Conservation (phyloP, 208 protist species). For the Sergeia podlipaevii region DNA sequence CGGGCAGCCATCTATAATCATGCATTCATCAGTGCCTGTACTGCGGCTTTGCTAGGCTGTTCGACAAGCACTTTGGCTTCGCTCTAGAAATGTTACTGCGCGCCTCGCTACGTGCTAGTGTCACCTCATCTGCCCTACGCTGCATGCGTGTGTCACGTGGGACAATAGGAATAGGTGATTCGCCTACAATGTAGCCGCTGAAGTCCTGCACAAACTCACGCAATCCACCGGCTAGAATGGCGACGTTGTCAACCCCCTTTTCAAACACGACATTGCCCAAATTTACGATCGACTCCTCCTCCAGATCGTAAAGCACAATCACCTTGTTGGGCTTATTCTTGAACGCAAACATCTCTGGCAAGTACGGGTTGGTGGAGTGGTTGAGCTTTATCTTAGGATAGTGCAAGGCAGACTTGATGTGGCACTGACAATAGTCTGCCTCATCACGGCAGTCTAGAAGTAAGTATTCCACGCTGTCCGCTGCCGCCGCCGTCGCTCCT, state of each 20-base stretch:
- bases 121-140: conserved; percentile 61
- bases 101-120: conserved; percentile 70
- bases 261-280: conserved; percentile 73
- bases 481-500: conserved; percentile 5
- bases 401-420: conserved; percentile 76
- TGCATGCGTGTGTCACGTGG: conserved; percentile 64
- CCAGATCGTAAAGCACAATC: conserved; percentile 88
- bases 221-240: conserved; percentile 74
- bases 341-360: conserved; percentile 79
- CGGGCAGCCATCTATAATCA: background rate
- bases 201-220: conserved; percentile 86
- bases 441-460: conserved; percentile 75
- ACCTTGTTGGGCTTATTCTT: conserved; percentile 86
- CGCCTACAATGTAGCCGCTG: conserved; percentile 39
- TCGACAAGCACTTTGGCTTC: conserved; percentile 86
- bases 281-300: conserved; percentile 56
- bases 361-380: conserved; percentile 73
- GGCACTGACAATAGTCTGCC: conserved; percentile 76
- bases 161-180: conserved; percentile 57
- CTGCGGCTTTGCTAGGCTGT: conserved; percentile 58
- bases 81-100: conserved; percentile 49
- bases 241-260: conserved; percentile 88
- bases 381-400: conserved; percentile 75
- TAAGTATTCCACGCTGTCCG: conserved; percentile 34
- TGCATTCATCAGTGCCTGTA: background rate